Percentiles rank a stretch among this genome's conserved stretches.
These are phyloP conservation scores for Haplographium delicatum DNA, from an alignment of 495 filamentous ascomycete species.

Conservation along the genomic window DNA sequence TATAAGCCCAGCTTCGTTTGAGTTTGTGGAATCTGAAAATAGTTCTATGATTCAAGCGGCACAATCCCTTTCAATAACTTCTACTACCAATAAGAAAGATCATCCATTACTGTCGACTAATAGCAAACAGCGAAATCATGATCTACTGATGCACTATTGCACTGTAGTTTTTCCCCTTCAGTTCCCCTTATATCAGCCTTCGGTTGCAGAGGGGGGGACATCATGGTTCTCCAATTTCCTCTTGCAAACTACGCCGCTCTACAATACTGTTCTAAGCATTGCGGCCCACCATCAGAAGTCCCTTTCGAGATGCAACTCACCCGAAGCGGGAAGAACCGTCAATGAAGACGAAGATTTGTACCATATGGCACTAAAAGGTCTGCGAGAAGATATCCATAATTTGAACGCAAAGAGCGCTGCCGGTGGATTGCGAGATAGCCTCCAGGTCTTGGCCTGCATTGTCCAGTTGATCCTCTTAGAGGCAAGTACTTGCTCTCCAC, in stretches of 20 bases:
- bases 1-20: no score
- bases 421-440: neutral
- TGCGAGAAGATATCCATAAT: neutral
- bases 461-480: no score
- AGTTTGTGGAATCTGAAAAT: no score
- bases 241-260: conserved; percentile 6
- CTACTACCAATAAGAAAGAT: no score
- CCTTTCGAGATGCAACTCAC: neutral
- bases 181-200: conserved; percentile 14
- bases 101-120: no score
- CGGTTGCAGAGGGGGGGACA: neutral
- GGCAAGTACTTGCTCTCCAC: no score
- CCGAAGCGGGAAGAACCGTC: no score
- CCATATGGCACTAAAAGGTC: neutral
- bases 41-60: no score
- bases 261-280: conserved; percentile 12
- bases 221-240: conserved; percentile 13
- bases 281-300: conserved; percentile 1
- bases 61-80: no score
- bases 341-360: conserved; percentile 1
- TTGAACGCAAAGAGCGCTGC: neutral
- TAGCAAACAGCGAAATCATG: no score
- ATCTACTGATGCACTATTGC: conserved; percentile 17
- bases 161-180: conserved; percentile 13
- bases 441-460: no score